phyloP scores from a whole-genome alignment of 2,329 filamentous ascomycete genomes.

The Epichloe gansuensis region DNA sequence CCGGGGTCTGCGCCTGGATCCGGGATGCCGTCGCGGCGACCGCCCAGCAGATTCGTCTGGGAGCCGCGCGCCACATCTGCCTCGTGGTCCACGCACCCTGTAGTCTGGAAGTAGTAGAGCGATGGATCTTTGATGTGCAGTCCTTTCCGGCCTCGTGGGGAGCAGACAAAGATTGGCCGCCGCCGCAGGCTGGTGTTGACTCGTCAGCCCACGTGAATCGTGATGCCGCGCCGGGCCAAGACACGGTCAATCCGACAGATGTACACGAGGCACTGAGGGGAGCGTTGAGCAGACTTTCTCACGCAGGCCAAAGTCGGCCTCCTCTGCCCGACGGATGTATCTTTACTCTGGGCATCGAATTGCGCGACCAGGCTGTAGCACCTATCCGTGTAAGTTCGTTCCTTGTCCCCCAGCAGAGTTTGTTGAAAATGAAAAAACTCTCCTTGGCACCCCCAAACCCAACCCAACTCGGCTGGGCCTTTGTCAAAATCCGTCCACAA shows the following conservation, averaged over 20 bases:
- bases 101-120: constrained; percentile 37
- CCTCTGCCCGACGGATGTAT: constrained; percentile 53
- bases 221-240: constrained; percentile 15
- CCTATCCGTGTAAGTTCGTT: constrained; percentile 43
- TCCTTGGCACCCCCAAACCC: constrained; percentile 37
- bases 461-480: too few relatives aligned
- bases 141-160: constrained; percentile 29
- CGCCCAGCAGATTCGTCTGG: constrained; percentile 53
- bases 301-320: constrained; percentile 43
- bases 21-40: constrained; percentile 66
- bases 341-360: constrained; percentile 65
- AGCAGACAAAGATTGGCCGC: not conserved
- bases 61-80: constrained; percentile 33
- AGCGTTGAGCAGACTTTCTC: constrained; percentile 49
- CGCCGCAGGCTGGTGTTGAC: not conserved
- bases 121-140: constrained; percentile 49
- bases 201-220: constrained; percentile 12
- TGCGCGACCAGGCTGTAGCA: constrained; percentile 46
- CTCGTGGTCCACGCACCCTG: constrained; percentile 33
- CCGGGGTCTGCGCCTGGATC: constrained; percentile 76
- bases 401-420: constrained; percentile 4
- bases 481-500: too few relatives aligned
- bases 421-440: not conserved
- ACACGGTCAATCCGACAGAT: constrained; percentile 39
- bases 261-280: constrained; percentile 63